Evolutionary conservation across 352 stramenopile genomes (phyloP).

Genomic region (Phytophthora tubulina): DNA sequence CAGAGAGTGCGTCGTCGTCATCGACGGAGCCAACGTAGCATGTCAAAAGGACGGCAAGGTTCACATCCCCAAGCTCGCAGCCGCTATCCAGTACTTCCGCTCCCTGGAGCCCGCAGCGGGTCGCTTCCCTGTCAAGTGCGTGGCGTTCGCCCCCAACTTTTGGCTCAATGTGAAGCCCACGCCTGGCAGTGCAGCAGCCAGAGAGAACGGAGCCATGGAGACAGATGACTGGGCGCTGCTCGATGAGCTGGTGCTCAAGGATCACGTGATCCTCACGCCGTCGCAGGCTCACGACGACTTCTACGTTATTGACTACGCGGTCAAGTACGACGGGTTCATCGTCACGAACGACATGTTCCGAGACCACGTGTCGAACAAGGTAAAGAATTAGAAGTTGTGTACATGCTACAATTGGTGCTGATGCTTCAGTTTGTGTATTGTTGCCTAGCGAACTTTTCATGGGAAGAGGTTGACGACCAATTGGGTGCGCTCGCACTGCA

Average conservation of each 20-base stretch:
- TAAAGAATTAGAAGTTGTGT: constrained; percentile 11
- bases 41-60: constrained; percentile 68
- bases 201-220: constrained; percentile 57
- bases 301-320: constrained; percentile 93
- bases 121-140: constrained; percentile 59
- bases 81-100: constrained; percentile 73
- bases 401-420: background rate
- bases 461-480: constrained; percentile 59
- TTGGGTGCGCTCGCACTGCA: constrained; percentile 79
- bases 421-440: background rate
- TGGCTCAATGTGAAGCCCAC: constrained; percentile 78
- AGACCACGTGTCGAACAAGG: constrained; percentile 86
- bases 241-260: constrained; percentile 62
- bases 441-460: constrained; percentile 70
- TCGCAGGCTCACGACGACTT: constrained; percentile 91
- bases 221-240: constrained; percentile 63
- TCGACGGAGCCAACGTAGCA: constrained; percentile 83
- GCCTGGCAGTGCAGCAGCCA: constrained; percentile 22
- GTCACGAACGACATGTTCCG: constrained; percentile 94
- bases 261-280: constrained; percentile 80
- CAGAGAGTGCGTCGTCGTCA: constrained; percentile 65
- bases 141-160: constrained; percentile 86
- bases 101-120: constrained; percentile 40
- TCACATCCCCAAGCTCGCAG: constrained; percentile 65
- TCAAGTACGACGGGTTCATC: constrained; percentile 89